A percentile compares a stretch with the other conserved stretches of the same genome.
Evolutionary conservation across 495 filamentous ascomycete species (phyloP).

Genomic region (Parachaetomium inaequale): DNA sequence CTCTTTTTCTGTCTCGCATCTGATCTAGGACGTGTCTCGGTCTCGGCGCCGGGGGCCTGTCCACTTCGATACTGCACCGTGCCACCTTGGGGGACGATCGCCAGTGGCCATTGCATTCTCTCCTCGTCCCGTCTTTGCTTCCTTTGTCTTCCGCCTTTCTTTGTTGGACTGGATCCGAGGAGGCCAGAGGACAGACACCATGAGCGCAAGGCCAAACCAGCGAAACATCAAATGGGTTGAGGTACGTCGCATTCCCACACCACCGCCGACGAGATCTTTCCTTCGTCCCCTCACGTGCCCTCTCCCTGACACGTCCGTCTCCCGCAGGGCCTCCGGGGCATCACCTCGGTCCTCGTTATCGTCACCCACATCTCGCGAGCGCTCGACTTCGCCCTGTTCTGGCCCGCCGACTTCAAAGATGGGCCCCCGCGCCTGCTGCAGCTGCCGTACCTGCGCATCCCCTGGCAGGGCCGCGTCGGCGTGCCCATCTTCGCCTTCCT

Average conservation of each 20-base stretch:
- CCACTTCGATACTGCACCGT: not conserved
- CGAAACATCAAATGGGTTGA: constrained; percentile 41
- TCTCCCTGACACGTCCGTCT: constrained; percentile 9
- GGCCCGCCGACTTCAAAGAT: constrained; percentile 48
- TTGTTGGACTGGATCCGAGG: not conserved
- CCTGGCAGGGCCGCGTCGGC: constrained; percentile 60
- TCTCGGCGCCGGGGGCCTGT: not conserved
- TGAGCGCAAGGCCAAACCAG: constrained; percentile 26
- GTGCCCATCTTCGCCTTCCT: constrained; percentile 65
- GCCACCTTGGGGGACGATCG: not conserved
- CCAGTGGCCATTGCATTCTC: not conserved
- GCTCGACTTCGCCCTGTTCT: constrained; percentile 55
- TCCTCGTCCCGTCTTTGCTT: not conserved
- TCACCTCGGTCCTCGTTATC: constrained; percentile 63
- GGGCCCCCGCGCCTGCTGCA: constrained; percentile 51
- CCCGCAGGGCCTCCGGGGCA: constrained; percentile 56
- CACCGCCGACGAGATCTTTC: not conserved
- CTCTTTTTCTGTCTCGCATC: not conserved
- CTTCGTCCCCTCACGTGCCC: not conserved
- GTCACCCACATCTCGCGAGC: constrained; percentile 60
- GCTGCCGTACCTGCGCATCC: constrained; percentile 58
- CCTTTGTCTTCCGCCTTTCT: not conserved
- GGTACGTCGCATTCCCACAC: too few species aligned
- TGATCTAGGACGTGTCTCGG: constrained; percentile 5
- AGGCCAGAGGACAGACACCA: constrained; percentile 5